Evolutionary conservation across 1,284 basidiomycete genomes (phyloP), one percentile per base, ranked within the genome.

Genomic region (Malassezia equina): DNA sequence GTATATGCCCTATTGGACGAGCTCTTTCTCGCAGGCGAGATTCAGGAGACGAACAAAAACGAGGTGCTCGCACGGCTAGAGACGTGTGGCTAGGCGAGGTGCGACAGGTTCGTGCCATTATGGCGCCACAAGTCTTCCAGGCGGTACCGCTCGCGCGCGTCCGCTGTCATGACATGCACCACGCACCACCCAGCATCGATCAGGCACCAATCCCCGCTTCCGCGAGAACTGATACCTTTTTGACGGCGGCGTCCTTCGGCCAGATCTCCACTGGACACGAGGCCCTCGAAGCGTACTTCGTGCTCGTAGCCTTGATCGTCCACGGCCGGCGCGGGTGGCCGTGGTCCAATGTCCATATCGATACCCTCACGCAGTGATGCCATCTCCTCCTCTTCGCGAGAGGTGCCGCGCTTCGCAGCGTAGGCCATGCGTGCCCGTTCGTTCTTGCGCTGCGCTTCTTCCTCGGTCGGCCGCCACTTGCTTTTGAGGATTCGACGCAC

Each of bases 1-100:
- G 90, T 93, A 7, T 95, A 95, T 67, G 89, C 94, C 1, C 95
- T 98, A 52, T 80, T 98, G 53, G 94, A 98, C 75, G 93, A 98
- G 72, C 88, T 96, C 43, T 96, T 98, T 78, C 80, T 98, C n/a
- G 93, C 93, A 2, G 94, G 94, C 12, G 93, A 96, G 77, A 88
- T 98, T 44, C 90, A 96, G 77, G 94, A 98, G 77, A 96, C 93
- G 21, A 90, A 86, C 75, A 95, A 95, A 75, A 86, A 90, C 49
- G 91, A 95, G 17, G 90, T 98, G 0, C 78, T 98, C 31, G 82
- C 85, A 39, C 81, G 91, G 53, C 76, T 98, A 48, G 91, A 94
- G 42, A 60, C 66, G 32, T 40, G 69, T 70, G 44, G 7, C 41
- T 52, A 15, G 55, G 49, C 19, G 47, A 42, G 39, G 25, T 8